Percentiles rank a stretch among this genome's conserved stretches.
Evolutionary conservation across 495 filamentous ascomycete genomes (phyloP).

Genomic region (Aspergillus carlsbadensis): DNA sequence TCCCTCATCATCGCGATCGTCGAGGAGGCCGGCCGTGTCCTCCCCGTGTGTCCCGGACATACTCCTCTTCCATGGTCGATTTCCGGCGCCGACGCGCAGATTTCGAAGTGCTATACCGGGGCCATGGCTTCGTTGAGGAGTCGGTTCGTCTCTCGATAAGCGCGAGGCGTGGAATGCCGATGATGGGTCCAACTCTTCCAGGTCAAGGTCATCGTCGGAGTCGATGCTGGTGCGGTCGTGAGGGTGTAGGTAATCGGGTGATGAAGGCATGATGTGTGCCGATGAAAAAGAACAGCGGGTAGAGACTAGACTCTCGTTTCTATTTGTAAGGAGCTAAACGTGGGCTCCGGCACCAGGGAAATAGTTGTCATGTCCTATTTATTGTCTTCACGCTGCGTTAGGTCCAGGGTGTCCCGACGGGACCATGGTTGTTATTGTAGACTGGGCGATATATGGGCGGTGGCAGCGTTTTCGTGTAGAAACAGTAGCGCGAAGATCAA

Average conservation of each 20-base stretch:
- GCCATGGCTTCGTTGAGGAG: constrained; percentile 43
- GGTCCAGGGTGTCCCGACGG: constrained; percentile 17
- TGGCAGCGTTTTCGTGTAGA: not conserved
- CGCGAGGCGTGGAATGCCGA: constrained; percentile 35
- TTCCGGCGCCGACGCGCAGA: constrained; percentile 64
- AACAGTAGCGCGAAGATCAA: not conserved
- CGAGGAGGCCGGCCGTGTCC: constrained; percentile 56
- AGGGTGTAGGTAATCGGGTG: constrained; percentile 40
- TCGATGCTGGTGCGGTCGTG: constrained; percentile 32
- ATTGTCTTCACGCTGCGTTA: constrained; percentile 18
- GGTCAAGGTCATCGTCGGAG: constrained; percentile 60
- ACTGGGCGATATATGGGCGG: not conserved
- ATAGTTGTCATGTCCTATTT: constrained; percentile 21
- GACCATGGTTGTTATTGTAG: constrained; percentile 16
- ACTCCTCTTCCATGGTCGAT: constrained; percentile 55
- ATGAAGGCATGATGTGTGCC: constrained; percentile 35
- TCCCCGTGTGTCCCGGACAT: constrained; percentile 46
- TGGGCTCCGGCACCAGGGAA: constrained; percentile 18
- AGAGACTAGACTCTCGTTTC: constrained; percentile 5
- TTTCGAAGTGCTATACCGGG: constrained; percentile 69
- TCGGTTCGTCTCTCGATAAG: constrained; percentile 41
- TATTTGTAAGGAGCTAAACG: constrained; percentile 10
- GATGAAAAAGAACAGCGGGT: not conserved
- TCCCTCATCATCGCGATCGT: constrained; percentile 45
- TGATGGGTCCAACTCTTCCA: constrained; percentile 69